Conservation (phyloP, 768 basidiomycete genomes). For the Trametes meyenii region DNA sequence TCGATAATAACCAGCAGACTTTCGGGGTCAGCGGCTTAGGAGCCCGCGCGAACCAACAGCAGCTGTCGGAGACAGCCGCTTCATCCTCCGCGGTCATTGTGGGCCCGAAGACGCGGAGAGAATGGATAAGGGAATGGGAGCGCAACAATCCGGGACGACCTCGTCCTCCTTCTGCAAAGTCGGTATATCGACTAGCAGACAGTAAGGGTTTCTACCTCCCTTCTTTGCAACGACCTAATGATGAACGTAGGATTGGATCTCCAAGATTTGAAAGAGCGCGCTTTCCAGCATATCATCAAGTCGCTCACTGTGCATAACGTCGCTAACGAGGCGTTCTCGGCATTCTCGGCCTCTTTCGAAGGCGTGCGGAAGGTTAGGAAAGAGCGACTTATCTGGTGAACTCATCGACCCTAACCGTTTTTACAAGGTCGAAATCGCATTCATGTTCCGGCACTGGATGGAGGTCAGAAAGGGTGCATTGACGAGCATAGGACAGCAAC, state of each 20-base stretch:
- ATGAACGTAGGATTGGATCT: constrained; percentile 63
- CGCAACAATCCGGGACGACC: constrained; percentile 59
- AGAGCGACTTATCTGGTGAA: background rate
- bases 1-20: constrained; percentile 43
- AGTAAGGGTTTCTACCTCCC: constrained; percentile 46
- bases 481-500: constrained; percentile 84
- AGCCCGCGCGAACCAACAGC: constrained; percentile 21
- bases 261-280: constrained; percentile 70
- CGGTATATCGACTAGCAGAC: constrained; percentile 82
- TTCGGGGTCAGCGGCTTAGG: constrained; percentile 14
- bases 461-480: constrained; percentile 82
- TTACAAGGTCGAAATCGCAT: constrained; percentile 65
- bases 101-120: constrained; percentile 46
- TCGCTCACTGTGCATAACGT: constrained; percentile 80
- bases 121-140: constrained; percentile 79
- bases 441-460: constrained; percentile 80
- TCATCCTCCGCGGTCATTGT: background rate
- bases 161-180: constrained; percentile 81
- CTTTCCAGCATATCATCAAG: constrained; percentile 75
- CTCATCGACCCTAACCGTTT: background rate
- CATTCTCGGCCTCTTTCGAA: constrained; percentile 80
- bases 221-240: background rate
- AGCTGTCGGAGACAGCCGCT: constrained; percentile 22
- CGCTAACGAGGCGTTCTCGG: constrained; percentile 83
- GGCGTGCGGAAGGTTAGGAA: constrained; percentile 71